Evolutionary conservation across 164 flowering plant species (phyloP), one percentile per base, ranked within the genome.

Genomic region (Annona cherimola): DNA sequence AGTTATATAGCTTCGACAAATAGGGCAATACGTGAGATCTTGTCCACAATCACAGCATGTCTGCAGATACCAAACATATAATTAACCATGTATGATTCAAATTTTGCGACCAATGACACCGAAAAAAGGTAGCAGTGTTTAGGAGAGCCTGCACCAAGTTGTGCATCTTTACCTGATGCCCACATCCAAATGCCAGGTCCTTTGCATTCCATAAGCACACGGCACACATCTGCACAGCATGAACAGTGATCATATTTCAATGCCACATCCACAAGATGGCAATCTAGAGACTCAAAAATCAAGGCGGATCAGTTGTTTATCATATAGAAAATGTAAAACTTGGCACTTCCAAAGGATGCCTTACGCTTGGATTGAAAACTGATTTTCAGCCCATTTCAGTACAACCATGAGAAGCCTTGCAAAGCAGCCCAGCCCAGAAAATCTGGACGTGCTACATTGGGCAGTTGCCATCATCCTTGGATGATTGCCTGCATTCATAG

Each of bases 121-220:
- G 14, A 50, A 50, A 50, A 50, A 50, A 50, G 9, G 57, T 50
- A 3, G 57, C 0, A 1, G 14, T 50, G 4, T 50, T 16, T 3
- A 7, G 9, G 40, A 59, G 41, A 57, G 3, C 57, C 4, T 4
- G 26, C 9, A 40, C 8, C 8, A 18, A 45, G 46, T 54, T 40
- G 18, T 19, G 55, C 12, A 5, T 8, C 19, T 43, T 18, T 68
- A 91, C 97, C 94, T 85, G 97, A 84, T 92, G 97, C 19, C 95
- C 97, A 59, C 97, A 92, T 42, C 95, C 97, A 67, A 92, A 92
- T 45, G 97, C 97, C 89, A 92, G 87, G 80, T 92, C 87, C 73
- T 90, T 92, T 8, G 82, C 61, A 71, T 79, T 81, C 69, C 69
- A 80, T 2, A 90, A 79, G 81, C 97, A 92, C n/a, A 92, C 87